Conservation (phyloP, 768 basidiomycete genomes). For the Xerocomus brunneocitrinus region DNA sequence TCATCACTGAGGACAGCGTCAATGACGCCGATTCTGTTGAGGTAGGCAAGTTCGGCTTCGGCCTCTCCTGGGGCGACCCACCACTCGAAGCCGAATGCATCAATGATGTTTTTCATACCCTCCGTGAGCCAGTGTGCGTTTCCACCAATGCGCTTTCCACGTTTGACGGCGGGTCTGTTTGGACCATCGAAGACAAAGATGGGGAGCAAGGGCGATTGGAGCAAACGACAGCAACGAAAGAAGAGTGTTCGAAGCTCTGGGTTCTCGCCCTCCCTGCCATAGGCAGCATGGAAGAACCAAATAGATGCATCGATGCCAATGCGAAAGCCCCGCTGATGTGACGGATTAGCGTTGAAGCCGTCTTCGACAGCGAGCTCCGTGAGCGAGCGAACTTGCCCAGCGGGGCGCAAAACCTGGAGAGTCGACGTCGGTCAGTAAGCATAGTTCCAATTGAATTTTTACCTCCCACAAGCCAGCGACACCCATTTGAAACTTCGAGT, state of each 20-base stretch:
- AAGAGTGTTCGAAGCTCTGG: conserved; percentile 81
- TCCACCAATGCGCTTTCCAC: conserved; percentile 65
- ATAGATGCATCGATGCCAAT: conserved; percentile 84
- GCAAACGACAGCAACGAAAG: conserved; percentile 78
- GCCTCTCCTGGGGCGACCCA: conserved; percentile 88
- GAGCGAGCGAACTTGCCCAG: conserved; percentile 66
- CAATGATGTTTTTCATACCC: conserved; percentile 74
- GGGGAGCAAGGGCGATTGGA: conserved; percentile 75
- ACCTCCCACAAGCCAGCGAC: conserved; percentile 52
- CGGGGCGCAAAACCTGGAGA: conserved; percentile 61
- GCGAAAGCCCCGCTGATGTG: conserved; percentile 66
- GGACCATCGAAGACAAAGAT: conserved; percentile 93
- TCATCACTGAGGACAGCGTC: conserved; percentile 92
- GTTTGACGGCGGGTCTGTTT: conserved; percentile 74
- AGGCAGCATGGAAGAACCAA: conserved; percentile 73
- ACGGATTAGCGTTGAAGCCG: conserved; percentile 65
- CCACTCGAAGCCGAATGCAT: conserved; percentile 80
- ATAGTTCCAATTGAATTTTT: conserved; percentile 7
- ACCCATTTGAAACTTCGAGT: conserved; percentile 32
- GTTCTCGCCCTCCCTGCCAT: conserved; percentile 78
- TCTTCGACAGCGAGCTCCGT: conserved; percentile 71
- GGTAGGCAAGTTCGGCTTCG: conserved; percentile 87
- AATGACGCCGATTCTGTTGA: conserved; percentile 77
- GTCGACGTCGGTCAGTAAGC: conserved; percentile 5
- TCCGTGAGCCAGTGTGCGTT: conserved; percentile 61